phyloP scores from a whole-genome alignment of 1,139 yeast genomes.

The Lodderomyces parapsilosis region DNA sequence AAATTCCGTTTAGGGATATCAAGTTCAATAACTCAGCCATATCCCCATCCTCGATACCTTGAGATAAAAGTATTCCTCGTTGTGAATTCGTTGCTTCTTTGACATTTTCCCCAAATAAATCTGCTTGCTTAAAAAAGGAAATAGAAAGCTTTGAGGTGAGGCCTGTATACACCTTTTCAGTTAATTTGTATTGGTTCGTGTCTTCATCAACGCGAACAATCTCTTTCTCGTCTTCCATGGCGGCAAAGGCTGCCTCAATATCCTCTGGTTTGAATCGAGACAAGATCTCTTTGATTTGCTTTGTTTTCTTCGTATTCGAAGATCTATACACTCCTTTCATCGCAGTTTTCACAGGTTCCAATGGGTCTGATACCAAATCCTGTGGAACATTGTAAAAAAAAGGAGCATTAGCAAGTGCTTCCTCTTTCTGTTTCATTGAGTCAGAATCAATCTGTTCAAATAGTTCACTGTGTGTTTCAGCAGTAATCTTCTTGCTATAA shows the following conservation, averaged over 20 bases:
- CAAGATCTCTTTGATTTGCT: conserved; percentile 43
- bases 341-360: conserved; percentile 36
- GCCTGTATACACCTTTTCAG: conserved; percentile 52
- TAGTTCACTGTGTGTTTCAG: conserved; percentile 16
- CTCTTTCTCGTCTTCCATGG: conserved; percentile 54
- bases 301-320: conserved; percentile 42
- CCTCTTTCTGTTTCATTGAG: conserved; percentile 59
- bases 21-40: conserved; percentile 54
- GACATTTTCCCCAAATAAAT: conserved; percentile 41
- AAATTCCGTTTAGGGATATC: conserved; percentile 34
- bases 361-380: conserved; percentile 14
- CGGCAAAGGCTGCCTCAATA: conserved; percentile 50
- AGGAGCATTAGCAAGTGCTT: conserved; percentile 32
- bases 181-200: conserved; percentile 39
- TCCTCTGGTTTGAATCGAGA: conserved; percentile 40
- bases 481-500: conserved; percentile 24
- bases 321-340: conserved; percentile 65
- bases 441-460: conserved; percentile 41
- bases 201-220: conserved; percentile 46
- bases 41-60: conserved; percentile 56
- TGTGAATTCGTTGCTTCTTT: conserved; percentile 34
- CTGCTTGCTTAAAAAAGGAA: conserved; percentile 45
- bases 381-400: conserved; percentile 30
- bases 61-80: conserved; percentile 58
- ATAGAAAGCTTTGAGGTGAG: conserved; percentile 35